These are phyloP conservation scores for Lepiota brunneoincarnata DNA, from an alignment of 768 basidiomycete genomes.

Conservation along the genomic window DNA sequence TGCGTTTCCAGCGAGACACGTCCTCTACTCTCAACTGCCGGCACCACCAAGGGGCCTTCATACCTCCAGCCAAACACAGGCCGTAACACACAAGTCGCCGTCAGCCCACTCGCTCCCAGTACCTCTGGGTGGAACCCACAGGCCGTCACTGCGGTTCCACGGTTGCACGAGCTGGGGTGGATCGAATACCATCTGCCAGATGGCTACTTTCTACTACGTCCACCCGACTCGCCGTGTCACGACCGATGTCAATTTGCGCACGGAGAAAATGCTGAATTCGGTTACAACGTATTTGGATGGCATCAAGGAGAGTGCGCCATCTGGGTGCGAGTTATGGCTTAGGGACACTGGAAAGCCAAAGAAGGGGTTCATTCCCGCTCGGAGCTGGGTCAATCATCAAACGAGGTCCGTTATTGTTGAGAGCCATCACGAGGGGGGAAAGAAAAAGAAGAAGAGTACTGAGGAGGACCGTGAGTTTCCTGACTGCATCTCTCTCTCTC, in stretches of 20 bases:
- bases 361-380: slow-evolving; percentile 32
- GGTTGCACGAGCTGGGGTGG: slow-evolving; percentile 65
- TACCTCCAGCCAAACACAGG: slow-evolving; percentile 25
- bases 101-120: slow-evolving; percentile 9
- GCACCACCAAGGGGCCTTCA: slow-evolving; percentile 24
- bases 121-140: slow-evolving; percentile 18
- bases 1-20: slow-evolving; percentile 42
- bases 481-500: neutral
- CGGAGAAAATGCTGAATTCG: slow-evolving; percentile 43
- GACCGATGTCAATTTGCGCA: slow-evolving; percentile 71
- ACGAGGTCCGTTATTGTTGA: slow-evolving; percentile 49
- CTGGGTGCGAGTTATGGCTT: slow-evolving; percentile 63
- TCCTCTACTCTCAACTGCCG: slow-evolving; percentile 42
- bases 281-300: slow-evolving; percentile 48
- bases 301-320: slow-evolving; percentile 21
- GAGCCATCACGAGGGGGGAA: slow-evolving; percentile 19
- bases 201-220: slow-evolving; percentile 63
- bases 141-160: slow-evolving; percentile 23
- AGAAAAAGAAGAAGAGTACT: slow-evolving; percentile 19
- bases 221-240: slow-evolving; percentile 59
- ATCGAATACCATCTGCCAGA: slow-evolving; percentile 75
- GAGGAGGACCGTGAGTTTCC: slow-evolving; percentile 45
- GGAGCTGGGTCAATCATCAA: slow-evolving; percentile 68
- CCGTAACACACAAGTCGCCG: slow-evolving; percentile 14
- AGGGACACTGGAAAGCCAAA: slow-evolving; percentile 34